Evolutionary conservation across 73 alveolate species (phyloP).

Genomic region (Diophrys appendiculata): DNA sequence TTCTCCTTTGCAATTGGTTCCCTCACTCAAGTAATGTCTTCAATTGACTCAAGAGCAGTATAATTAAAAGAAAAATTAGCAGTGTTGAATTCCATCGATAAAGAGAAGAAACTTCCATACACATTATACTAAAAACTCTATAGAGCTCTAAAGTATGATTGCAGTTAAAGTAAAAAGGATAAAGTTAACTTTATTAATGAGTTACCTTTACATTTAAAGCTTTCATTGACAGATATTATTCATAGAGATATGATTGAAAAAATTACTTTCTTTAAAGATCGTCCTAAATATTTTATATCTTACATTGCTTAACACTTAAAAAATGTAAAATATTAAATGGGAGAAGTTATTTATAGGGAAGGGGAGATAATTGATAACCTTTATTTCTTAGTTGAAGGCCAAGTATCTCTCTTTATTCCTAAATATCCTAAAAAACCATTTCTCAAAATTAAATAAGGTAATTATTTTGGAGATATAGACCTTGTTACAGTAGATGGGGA

Average conservation of each 20-base stretch:
- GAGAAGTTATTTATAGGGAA: not conserved
- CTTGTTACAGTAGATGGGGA: too few species aligned
- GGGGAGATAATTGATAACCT: not conserved
- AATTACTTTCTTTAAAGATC: not conserved
- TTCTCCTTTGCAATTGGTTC: constrained; percentile 75
- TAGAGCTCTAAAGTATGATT: too few species aligned
- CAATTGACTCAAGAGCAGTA: constrained; percentile 56
- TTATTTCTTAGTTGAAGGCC: too few species aligned
- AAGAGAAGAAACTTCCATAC: too few species aligned
- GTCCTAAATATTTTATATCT: not conserved
- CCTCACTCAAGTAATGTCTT: constrained; percentile 48
- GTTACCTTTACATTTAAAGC: not conserved
- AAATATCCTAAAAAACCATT: too few species aligned
- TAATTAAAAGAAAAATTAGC: constrained; percentile 61
- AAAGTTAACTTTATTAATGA: not conserved
- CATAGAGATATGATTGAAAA: not conserved
- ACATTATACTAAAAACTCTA: too few species aligned
- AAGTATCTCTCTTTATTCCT: too few species aligned
- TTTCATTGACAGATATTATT: not conserved
- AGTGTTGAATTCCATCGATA: constrained; percentile 41
- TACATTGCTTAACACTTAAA: not conserved
- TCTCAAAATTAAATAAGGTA: not conserved
- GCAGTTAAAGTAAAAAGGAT: too few species aligned
- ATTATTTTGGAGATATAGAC: not conserved
- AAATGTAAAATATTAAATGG: not conserved